Evolutionary conservation across 2,329 filamentous ascomycete species (phyloP).

Genomic region (Pseudogymnoascus sp.): DNA sequence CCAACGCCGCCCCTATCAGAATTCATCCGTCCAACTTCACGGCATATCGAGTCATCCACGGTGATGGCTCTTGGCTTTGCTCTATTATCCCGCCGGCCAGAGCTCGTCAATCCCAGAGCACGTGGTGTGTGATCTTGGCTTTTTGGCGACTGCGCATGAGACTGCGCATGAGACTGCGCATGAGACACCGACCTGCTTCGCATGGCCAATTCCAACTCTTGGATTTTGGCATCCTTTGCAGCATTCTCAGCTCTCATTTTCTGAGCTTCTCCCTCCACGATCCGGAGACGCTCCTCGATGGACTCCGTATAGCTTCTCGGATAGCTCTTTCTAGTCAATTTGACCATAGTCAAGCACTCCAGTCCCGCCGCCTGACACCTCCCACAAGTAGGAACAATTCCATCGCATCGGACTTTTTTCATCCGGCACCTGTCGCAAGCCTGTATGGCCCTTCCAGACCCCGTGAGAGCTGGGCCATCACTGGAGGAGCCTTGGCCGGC

Average conservation of each 20-base stretch:
- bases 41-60: slow-evolving; percentile 14
- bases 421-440: slow-evolving; percentile 15
- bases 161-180: not conserved
- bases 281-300: slow-evolving; percentile 14
- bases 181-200: slow-evolving; percentile 6
- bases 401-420: slow-evolving; percentile 15
- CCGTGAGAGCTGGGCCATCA: slow-evolving; percentile 10
- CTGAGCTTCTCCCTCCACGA: slow-evolving; percentile 14
- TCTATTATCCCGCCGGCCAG: slow-evolving; percentile 5
- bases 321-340: slow-evolving; percentile 15
- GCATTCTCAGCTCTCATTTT: slow-evolving; percentile 12
- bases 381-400: slow-evolving; percentile 13
- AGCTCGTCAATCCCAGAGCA: not conserved
- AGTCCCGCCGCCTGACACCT: slow-evolving; percentile 12
- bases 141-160: not conserved
- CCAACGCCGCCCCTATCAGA: slow-evolving; percentile 12
- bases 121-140: not conserved
- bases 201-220: slow-evolving; percentile 11
- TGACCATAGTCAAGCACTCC: slow-evolving; percentile 15
- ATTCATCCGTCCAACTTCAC: slow-evolving; percentile 16
- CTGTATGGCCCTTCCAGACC: slow-evolving; percentile 12
- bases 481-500: not conserved
- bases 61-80: not conserved
- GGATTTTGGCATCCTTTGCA: slow-evolving; percentile 13
- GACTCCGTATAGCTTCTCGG: slow-evolving; percentile 16